phyloP scores from a whole-genome alignment of 352 stramenopile species.

The Phytophthora pseudosyringae region DNA sequence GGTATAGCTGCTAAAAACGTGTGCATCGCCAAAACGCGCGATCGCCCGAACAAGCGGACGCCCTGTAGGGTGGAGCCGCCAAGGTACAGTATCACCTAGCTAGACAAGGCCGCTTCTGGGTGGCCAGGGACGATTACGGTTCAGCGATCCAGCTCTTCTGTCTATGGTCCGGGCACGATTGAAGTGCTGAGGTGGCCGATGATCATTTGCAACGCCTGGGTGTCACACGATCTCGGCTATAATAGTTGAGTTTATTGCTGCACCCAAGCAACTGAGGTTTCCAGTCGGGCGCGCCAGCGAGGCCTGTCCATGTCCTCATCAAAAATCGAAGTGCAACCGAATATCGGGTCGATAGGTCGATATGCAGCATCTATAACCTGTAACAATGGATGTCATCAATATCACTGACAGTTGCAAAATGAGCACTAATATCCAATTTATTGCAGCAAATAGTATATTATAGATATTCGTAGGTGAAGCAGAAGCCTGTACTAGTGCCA shows the following conservation, averaged over 20 bases:
- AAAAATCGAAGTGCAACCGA: constrained; percentile 23
- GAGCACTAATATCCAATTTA: neutral
- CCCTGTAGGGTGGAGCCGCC: too few species aligned
- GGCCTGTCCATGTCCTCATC: neutral
- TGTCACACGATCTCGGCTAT: neutral
- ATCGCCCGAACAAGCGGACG: too few species aligned
- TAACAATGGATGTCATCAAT: neutral
- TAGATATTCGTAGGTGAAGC: too few species aligned
- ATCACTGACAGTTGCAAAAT: neutral
- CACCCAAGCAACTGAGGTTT: neutral
- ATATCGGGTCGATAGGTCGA: constrained; percentile 4
- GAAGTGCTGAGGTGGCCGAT: neutral
- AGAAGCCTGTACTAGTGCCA: neutral
- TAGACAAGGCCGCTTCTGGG: too few species aligned
- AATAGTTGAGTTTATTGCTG: neutral
- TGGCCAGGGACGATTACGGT: neutral
- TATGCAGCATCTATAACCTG: neutral
- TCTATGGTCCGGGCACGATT: neutral
- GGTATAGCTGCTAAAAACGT: too few species aligned
- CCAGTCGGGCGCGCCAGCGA: constrained; percentile 5
- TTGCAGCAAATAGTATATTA: neutral
- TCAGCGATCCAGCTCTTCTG: neutral
- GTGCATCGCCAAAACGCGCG: too few species aligned
- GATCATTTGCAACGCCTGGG: neutral
- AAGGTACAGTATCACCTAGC: too few species aligned